Conservation (phyloP, 83 land plant genomes). For the Thuja plicata region DNA sequence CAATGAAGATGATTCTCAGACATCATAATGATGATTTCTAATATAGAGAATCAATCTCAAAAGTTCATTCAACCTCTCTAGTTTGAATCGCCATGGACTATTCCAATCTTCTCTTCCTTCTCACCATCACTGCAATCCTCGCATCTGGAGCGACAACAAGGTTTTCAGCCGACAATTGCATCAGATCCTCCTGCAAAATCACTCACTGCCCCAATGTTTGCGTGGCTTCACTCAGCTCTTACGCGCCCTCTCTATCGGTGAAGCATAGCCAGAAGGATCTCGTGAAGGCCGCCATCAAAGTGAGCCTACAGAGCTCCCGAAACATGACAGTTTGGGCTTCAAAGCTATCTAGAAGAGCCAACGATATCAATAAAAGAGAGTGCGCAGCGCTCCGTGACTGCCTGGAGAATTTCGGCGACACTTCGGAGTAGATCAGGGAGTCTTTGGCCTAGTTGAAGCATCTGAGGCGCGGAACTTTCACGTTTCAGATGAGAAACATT, state of each 20-base stretch:
- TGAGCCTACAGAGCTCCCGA: slow-evolving; percentile 31
- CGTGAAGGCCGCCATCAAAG: slow-evolving; percentile 15
- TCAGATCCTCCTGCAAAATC: slow-evolving; percentile 5
- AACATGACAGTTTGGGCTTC: slow-evolving; percentile 23
- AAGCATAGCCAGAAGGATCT: not conserved
- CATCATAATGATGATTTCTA: no score
- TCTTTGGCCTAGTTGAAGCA: slow-evolving; percentile 16
- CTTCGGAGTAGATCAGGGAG: slow-evolving; percentile 7
- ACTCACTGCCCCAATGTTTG: slow-evolving; percentile 18
- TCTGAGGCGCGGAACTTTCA: not conserved
- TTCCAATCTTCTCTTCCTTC: not conserved
- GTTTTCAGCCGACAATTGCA: not conserved
- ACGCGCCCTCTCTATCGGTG: not conserved
- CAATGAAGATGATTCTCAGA: no score
- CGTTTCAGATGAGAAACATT: slow-evolving; percentile 13
- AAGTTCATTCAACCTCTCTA: not conserved
- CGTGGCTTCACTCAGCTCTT: slow-evolving; percentile 13
- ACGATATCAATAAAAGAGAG: not conserved
- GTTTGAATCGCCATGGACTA: slow-evolving; percentile 9
- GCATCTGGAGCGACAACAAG: not conserved
- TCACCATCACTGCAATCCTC: not conserved
- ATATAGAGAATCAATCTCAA: no score
- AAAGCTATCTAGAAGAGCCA: slow-evolving; percentile 11
- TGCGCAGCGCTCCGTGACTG: slow-evolving; percentile 19
- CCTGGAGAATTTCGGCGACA: slow-evolving; percentile 6